Base-by-base conservation (phyloP, 257 asterid genomes). In the Anisodus acutangulus region DNA sequence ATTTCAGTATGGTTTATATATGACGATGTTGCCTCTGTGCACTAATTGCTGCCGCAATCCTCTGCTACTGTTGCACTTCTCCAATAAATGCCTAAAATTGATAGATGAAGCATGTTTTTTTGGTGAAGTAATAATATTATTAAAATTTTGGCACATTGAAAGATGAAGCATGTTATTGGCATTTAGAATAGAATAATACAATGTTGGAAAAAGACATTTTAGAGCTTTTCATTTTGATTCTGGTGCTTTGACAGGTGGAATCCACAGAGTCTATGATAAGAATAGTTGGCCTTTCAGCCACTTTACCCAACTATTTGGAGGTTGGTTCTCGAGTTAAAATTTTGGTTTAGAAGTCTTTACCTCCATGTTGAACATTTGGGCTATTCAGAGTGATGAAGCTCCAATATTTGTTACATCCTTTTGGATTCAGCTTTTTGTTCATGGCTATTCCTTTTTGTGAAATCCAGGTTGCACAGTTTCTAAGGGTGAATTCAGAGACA, bases 191-290 rank as follows among this genome's bases (percentile, higher is more conserved):
- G 45, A 7, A 76, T 19, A 49, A 47, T 74, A 49, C 60, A 49
- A 49, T 11, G 60, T 74, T 74, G 43, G 60, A 6, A 74, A 51
- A 74, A 74, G n/a, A 74, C 60, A 74, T 47, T 19, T 49, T 74
- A 74, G 37, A 47, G 60, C 80, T 47, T 74, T 49, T 7, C 11
- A 49, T 74, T 19, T 74, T 76, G 26, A 53, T 83, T 53, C 84
- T 69, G 82, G 83, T 83, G 67, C 85, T 85, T 86, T 83, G 85
- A 79, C 97, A 94, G 99, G 99, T 96, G 69, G 99, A 96, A 88
- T 93, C 98, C 82, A 91, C 98, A n/a, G 98, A 96, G 88, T 92
- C 97, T 87, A 96, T 96, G 99, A 96, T 96, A 51, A 98, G 99
- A 72, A 94, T 96, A 43, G 99, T 96, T 83, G 99, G 99, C 83